phyloP scores from a whole-genome alignment of 2,329 filamentous ascomycete genomes.

The Stachybotrys chlorohalonatus region DNA sequence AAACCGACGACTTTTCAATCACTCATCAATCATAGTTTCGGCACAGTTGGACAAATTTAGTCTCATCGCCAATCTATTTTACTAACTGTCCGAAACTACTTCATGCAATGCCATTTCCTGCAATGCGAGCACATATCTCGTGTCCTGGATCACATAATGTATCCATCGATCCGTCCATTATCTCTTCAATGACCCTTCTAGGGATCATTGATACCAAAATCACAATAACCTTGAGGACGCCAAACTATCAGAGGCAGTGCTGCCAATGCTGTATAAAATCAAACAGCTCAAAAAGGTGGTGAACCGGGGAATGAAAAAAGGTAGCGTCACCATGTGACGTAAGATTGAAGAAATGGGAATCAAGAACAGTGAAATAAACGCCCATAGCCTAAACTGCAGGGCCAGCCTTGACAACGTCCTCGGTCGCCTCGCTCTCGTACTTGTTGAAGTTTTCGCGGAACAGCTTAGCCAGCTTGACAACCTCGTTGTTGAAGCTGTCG shows the following conservation, averaged over 20 bases:
- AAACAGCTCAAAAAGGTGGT: conserved; percentile 5
- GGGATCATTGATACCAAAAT: neutral
- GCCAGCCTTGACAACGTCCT: conserved; percentile 64
- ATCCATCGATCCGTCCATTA: neutral
- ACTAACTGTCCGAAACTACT: neutral
- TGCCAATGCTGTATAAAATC: neutral
- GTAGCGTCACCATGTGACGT: too few species aligned
- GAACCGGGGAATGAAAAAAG: neutral
- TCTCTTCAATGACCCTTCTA: neutral
- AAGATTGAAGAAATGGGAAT: conserved; percentile 14
- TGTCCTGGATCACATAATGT: neutral
- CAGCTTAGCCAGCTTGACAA: conserved; percentile 78
- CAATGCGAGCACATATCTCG: neutral
- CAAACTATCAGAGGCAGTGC: neutral
- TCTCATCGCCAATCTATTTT: neutral
- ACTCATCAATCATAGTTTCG: too few species aligned
- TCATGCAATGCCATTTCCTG: neutral
- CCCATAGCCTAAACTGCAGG: conserved; percentile 28
- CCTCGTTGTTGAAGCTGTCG: conserved; percentile 77
- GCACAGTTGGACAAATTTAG: neutral
- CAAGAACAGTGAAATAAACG: neutral
- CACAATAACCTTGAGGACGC: neutral
- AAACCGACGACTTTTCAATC: too few species aligned
- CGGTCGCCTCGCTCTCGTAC: conserved; percentile 76
- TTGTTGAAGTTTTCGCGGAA: conserved; percentile 99